Conservation (phyloP, 371 early-diverging fungal genomes). For the Rhizopus sp. region DNA sequence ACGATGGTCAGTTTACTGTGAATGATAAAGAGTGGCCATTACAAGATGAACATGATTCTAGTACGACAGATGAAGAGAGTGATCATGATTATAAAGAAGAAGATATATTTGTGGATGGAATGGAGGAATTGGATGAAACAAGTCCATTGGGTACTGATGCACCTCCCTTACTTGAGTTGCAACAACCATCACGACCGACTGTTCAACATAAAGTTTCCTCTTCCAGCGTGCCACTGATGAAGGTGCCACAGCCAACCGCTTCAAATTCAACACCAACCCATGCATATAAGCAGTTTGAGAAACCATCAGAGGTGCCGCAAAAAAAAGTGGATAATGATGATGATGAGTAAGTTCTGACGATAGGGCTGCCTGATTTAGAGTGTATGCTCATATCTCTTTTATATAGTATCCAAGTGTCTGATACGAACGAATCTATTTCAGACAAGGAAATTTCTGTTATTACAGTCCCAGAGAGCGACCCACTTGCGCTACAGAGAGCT, state of each 20-base stretch:
- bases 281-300: too few species aligned
- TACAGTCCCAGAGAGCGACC: slow-evolving; percentile 34
- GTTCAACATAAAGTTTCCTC: too few species aligned
- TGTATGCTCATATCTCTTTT: too few species aligned
- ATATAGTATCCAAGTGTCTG: neutral
- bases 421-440: neutral
- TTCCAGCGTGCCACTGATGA: too few species aligned
- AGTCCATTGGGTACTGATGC: neutral
- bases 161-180: neutral
- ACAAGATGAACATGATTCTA: slow-evolving; percentile 35
- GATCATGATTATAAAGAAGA: slow-evolving; percentile 31
- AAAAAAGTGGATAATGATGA: too few species aligned
- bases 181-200: too few species aligned
- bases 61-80: slow-evolving; percentile 34
- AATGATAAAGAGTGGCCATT: slow-evolving; percentile 44
- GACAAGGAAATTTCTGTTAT: slow-evolving; percentile 5
- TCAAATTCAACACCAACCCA: too few species aligned
- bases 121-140: slow-evolving; percentile 23
- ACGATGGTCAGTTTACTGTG: slow-evolving; percentile 13
- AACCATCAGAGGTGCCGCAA: too few species aligned
- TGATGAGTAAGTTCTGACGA: too few species aligned
- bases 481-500: slow-evolving; percentile 25
- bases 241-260: too few species aligned
- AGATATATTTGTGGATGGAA: slow-evolving; percentile 39
- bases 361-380: too few species aligned